A percentile compares a stretch with the other conserved stretches of the same genome.
Conservation (phyloP, 345 rosid genomes). For the Citrus mangshanensis region DNA sequence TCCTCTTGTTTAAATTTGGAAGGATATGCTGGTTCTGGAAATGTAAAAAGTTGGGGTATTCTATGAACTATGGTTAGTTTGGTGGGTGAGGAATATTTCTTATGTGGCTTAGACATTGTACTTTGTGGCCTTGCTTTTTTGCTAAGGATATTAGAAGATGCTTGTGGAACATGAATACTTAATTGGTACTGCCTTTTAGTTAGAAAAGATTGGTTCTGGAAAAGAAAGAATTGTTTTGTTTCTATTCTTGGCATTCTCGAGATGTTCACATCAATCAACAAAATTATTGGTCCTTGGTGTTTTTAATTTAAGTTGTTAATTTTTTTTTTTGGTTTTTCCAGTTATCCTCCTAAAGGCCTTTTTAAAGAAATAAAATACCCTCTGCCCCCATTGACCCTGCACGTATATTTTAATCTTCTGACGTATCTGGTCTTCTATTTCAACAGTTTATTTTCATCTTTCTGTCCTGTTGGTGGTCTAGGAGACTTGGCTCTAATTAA, state of each 20-base stretch:
- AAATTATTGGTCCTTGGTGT: not conserved
- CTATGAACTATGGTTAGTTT: conserved; percentile 15
- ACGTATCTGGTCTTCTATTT: not conserved
- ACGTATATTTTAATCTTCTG: not conserved
- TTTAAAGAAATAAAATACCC: not conserved
- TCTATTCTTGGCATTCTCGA: not conserved
- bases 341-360: not conserved
- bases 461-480: not conserved
- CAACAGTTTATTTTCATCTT: not conserved
- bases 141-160: conserved; percentile 12
- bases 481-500: not conserved
- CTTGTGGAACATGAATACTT: conserved; percentile 1
- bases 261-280: not conserved
- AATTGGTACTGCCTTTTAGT: conserved; percentile 3
- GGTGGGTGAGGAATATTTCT: conserved; percentile 25
- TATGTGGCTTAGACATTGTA: conserved; percentile 13
- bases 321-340: not conserved
- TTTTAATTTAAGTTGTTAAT: not conserved
- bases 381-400: not conserved
- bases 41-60: conserved; percentile 17
- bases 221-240: not conserved
- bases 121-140: conserved; percentile 17
- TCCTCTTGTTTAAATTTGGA: conserved; percentile 25
- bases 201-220: not conserved
- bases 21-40: conserved; percentile 19